phyloP scores from a whole-genome alignment of 2,329 filamentous ascomycete species.

The Thyridium curvatum region DNA sequence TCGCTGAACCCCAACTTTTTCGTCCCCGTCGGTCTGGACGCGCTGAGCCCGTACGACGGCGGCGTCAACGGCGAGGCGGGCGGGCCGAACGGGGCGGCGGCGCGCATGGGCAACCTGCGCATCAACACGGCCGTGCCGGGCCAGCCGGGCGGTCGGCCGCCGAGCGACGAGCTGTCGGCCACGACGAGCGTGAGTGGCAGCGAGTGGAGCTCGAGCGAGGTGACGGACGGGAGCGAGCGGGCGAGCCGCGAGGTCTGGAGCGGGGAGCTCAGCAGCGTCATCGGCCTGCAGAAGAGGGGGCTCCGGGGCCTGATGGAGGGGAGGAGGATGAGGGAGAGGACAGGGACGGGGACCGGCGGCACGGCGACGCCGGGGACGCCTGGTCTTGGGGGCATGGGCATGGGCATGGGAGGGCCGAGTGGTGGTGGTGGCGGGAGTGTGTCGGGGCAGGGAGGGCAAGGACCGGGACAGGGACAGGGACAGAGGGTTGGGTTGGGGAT shows the following conservation, averaged over 20 bases:
- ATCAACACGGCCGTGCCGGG: conserved; percentile 39
- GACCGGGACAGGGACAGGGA: too few species aligned
- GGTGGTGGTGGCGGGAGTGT: too few species aligned
- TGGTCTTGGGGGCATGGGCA: too few species aligned
- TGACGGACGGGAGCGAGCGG: conserved; percentile 38
- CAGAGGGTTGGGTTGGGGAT: too few species aligned
- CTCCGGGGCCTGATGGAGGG: conserved; percentile 93
- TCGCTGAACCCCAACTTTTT: conserved; percentile 58
- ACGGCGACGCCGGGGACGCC: conserved; percentile 2
- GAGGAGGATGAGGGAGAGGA: conserved; percentile 71
- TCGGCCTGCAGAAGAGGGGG: conserved; percentile 91
- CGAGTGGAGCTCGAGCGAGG: conserved; percentile 51
- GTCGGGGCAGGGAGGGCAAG: too few species aligned
- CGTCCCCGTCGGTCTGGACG: conserved; percentile 40
- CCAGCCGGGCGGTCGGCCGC: conserved; percentile 25
- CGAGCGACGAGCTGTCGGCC: conserved; percentile 42
- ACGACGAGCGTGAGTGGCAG: conserved; percentile 45
- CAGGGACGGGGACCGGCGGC: conserved; percentile 28
- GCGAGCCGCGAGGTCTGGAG: conserved; percentile 65
- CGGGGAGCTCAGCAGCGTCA: conserved; percentile 78
- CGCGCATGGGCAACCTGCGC: conserved; percentile 31
- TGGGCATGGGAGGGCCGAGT: too few species aligned
- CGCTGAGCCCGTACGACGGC: conserved; percentile 17
- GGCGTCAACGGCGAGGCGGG: conserved; percentile 20
- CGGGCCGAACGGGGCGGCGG: too few species aligned